phyloP scores from a whole-genome alignment of 2,329 filamentous ascomycete genomes.

The Tympanopsis confertula region DNA sequence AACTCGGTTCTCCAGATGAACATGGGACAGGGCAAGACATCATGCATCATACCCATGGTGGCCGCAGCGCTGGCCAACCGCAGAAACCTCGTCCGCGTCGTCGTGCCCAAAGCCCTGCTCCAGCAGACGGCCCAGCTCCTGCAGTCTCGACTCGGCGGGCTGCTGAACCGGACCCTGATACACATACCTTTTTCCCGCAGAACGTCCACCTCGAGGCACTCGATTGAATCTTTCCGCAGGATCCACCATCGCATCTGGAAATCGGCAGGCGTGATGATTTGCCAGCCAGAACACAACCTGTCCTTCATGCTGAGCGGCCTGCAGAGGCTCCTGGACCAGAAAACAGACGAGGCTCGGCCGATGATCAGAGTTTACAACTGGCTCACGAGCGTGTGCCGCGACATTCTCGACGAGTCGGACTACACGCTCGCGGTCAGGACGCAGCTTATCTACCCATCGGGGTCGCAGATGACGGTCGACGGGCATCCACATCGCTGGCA shows the following conservation, averaged over 20 bases:
- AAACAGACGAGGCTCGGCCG: slow-evolving; percentile 21
- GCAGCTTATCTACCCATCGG: slow-evolving; percentile 45
- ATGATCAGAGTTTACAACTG: slow-evolving; percentile 40
- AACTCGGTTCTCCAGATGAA: slow-evolving; percentile 57
- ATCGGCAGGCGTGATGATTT: slow-evolving; percentile 29
- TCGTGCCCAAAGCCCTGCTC: slow-evolving; percentile 30
- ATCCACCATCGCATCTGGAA: slow-evolving; percentile 23
- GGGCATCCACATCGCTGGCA: slow-evolving; percentile 40
- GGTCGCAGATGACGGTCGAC: slow-evolving; percentile 33
- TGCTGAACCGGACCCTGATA: slow-evolving; percentile 37
- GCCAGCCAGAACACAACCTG: slow-evolving; percentile 38
- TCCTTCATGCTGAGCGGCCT: slow-evolving; percentile 38
- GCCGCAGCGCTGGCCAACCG: slow-evolving; percentile 30
- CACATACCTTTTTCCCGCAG: slow-evolving; percentile 47
- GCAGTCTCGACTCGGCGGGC: slow-evolving; percentile 31
- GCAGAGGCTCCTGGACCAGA: slow-evolving; percentile 35
- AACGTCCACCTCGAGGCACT: slow-evolving; percentile 18
- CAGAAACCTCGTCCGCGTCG: slow-evolving; percentile 23
- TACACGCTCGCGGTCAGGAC: slow-evolving; percentile 39
- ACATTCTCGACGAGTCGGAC: slow-evolving; percentile 56
- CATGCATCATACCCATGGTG: slow-evolving; percentile 41
- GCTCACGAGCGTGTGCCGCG: slow-evolving; percentile 36
- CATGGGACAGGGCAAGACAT: slow-evolving; percentile 51
- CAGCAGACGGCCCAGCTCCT: slow-evolving; percentile 30
- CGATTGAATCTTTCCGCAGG: slow-evolving; percentile 17